Conservation (phyloP, 768 basidiomycete species). For the Lactarius pseudohatsudake region DNA sequence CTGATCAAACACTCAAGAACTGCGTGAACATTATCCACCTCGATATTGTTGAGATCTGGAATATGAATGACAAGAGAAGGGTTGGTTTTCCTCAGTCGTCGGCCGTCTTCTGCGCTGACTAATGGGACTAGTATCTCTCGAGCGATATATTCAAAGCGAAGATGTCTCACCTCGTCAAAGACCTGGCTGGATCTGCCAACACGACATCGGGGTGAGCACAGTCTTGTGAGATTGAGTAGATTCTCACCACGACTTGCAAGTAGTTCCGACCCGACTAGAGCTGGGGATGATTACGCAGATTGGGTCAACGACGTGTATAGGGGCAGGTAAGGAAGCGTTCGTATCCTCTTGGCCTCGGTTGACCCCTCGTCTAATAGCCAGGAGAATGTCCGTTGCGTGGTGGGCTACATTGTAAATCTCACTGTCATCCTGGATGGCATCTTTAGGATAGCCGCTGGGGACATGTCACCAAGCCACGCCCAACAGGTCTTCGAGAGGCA, state of each 20-base stretch:
- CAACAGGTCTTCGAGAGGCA: not conserved
- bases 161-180: constrained; percentile 9
- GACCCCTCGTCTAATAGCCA: not conserved
- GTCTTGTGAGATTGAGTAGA: not conserved
- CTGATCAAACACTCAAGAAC: not conserved
- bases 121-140: constrained; percentile 6
- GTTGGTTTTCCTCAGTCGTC: not conserved
- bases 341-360: not conserved
- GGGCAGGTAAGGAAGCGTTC: not conserved
- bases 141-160: not conserved
- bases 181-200: not conserved
- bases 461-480: not conserved
- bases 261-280: not conserved
- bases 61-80: constrained; percentile 3
- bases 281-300: not conserved
- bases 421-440: constrained; percentile 5
- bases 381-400: constrained; percentile 7
- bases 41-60: constrained; percentile 14
- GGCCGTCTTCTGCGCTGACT: not conserved
- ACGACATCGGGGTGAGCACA: not conserved
- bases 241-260: not conserved
- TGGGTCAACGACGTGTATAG: constrained; percentile 3
- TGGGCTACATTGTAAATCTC: constrained; percentile 23
- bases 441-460: not conserved
- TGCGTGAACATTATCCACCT: constrained; percentile 8